phyloP scores from a whole-genome alignment of 805 yeast genomes.

The Starmera dryadoides region DNA sequence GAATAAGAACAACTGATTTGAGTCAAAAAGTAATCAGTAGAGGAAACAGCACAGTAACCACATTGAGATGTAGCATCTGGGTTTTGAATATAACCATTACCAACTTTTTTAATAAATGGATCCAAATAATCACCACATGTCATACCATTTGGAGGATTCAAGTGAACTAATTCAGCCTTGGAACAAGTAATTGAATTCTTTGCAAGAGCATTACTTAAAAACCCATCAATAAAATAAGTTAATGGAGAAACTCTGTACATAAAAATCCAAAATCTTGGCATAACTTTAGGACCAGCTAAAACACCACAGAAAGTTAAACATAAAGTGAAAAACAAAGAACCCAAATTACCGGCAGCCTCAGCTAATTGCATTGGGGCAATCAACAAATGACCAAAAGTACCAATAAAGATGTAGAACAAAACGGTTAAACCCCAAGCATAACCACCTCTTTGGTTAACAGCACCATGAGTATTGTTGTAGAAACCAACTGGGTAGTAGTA shows the following conservation, averaged over 20 bases:
- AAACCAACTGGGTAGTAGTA: constrained; percentile 73
- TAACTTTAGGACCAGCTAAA: constrained; percentile 42
- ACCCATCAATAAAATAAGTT: constrained; percentile 54
- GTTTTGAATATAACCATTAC: constrained; percentile 16
- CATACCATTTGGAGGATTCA: constrained; percentile 46
- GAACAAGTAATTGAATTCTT: constrained; percentile 41
- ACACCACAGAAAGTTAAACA: constrained; percentile 75
- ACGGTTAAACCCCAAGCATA: constrained; percentile 35
- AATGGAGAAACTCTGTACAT: constrained; percentile 71
- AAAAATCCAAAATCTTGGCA: constrained; percentile 77
- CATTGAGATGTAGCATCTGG: constrained; percentile 39
- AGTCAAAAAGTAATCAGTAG: constrained; percentile 54
- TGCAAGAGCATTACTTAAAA: constrained; percentile 50
- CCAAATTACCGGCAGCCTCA: constrained; percentile 59
- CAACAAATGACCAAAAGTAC: constrained; percentile 51
- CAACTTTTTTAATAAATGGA: constrained; percentile 23
- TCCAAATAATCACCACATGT: constrained; percentile 53
- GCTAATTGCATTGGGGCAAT: constrained; percentile 53
- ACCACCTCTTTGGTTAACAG: constrained; percentile 49
- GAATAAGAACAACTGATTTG: constrained; percentile 30
- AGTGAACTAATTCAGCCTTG: constrained; percentile 35
- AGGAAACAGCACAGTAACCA: constrained; percentile 47
- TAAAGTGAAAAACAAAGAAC: constrained; percentile 51
- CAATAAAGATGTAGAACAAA: constrained; percentile 40
- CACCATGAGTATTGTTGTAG: constrained; percentile 51